These are phyloP conservation scores for Moniliophthora roreri DNA, from an alignment of 1,284 basidiomycete species.

Conservation along the genomic window DNA sequence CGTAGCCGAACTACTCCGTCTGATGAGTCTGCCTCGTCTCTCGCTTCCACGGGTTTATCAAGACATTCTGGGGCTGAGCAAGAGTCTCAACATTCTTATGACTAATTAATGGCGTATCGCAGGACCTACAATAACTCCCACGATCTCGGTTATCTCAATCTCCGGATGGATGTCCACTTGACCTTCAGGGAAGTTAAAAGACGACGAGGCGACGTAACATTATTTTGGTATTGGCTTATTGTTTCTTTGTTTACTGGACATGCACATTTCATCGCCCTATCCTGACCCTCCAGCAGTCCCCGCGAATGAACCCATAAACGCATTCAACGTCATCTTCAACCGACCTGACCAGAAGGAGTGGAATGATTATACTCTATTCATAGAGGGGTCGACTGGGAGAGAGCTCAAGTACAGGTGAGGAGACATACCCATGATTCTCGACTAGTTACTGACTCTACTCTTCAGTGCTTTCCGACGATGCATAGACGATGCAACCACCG, in stretches of 20 bases:
- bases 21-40: too few relatives aligned
- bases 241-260: background rate
- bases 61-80: too few relatives aligned
- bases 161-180: too few relatives aligned
- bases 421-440: conserved; percentile 32
- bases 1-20: too few relatives aligned
- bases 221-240: too few relatives aligned
- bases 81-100: too few relatives aligned
- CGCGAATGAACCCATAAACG: background rate
- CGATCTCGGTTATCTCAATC: too few relatives aligned
- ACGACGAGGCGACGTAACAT: too few relatives aligned
- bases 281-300: background rate
- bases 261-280: background rate
- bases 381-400: conserved; percentile 55
- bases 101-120: too few relatives aligned
- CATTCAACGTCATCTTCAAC: conserved; percentile 46
- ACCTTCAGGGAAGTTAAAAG: too few relatives aligned
- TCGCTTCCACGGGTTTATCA: too few relatives aligned
- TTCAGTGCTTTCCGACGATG: background rate
- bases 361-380: conserved; percentile 54
- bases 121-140: too few relatives aligned
- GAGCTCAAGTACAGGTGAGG: conserved; percentile 44
- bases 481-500: conserved; percentile 52
- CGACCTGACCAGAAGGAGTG: conserved; percentile 50
- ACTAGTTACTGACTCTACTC: background rate